Evolutionary conservation across 495 filamentous ascomycete species (phyloP).

Genomic region (Pseudomonodictys pantanalensis): DNA sequence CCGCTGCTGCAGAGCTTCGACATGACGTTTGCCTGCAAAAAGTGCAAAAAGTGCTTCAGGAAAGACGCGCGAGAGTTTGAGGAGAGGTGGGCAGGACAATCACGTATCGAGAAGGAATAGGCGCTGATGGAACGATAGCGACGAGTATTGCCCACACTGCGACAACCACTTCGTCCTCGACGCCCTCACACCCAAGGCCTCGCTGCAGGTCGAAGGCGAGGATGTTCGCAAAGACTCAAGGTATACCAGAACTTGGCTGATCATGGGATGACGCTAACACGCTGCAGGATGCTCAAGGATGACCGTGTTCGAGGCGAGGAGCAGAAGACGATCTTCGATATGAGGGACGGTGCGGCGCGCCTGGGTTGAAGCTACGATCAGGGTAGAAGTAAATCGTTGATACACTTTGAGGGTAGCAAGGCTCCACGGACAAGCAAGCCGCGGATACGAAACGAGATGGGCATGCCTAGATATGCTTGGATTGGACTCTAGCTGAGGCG

Average conservation of each 20-base stretch:
- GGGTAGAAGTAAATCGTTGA: too few relatives aligned
- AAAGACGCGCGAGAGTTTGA: slow-evolving; percentile 91
- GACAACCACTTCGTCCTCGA: slow-evolving; percentile 97
- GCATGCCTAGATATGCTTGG: slow-evolving; percentile 14
- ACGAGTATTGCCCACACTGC: slow-evolving; percentile 99
- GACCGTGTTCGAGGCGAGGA: slow-evolving; percentile 68
- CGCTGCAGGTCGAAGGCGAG: slow-evolving; percentile 81
- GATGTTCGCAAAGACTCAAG: slow-evolving; percentile 78
- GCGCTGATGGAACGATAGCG: slow-evolving; percentile 49
- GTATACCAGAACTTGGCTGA: slow-evolving; percentile 27
- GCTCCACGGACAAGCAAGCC: not conserved
- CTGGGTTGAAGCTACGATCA: slow-evolving; percentile 58
- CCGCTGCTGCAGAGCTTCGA: slow-evolving; percentile 71
- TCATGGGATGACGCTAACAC: not conserved
- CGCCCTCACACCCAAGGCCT: slow-evolving; percentile 73
- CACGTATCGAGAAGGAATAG: not conserved
- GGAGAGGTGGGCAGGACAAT: slow-evolving; percentile 55
- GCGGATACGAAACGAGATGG: slow-evolving; percentile 27
- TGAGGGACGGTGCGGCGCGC: slow-evolving; percentile 68
- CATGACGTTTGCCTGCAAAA: slow-evolving; percentile 95
- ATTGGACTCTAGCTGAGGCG: slow-evolving; percentile 5
- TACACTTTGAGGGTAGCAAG: too few relatives aligned
- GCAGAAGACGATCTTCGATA: slow-evolving; percentile 63
- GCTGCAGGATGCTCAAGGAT: slow-evolving; percentile 83
- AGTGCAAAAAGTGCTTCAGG: slow-evolving; percentile 96